Evolutionary conservation across 73 alveolate genomes (phyloP).

Genomic region (Durusdinium trenchii): DNA sequence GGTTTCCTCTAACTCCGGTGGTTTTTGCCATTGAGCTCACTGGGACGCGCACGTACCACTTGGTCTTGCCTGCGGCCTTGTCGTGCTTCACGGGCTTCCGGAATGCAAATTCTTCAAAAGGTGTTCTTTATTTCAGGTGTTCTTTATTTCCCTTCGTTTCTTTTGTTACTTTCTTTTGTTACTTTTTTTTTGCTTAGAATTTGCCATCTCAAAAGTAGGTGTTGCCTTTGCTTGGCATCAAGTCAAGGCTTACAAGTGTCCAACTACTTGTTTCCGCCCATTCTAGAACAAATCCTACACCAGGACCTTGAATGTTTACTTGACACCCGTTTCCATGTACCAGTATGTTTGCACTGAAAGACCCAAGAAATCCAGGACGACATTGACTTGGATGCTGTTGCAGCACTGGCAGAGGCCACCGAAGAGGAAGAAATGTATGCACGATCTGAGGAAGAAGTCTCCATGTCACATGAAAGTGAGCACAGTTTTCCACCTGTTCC

Average conservation of each 20-base stretch:
- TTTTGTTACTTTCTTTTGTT: too few relatives aligned
- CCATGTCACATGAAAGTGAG: not conserved
- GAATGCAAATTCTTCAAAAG: not conserved
- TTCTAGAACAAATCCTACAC: conserved; percentile 67
- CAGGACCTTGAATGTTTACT: not conserved
- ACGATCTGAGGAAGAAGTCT: not conserved
- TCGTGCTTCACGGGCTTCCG: conserved; percentile 36
- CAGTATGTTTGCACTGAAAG: too few relatives aligned
- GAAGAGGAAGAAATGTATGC: not conserved
- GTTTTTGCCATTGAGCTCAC: conserved; percentile 62
- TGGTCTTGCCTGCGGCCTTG: conserved; percentile 66
- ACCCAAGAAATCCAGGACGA: conserved; percentile 29
- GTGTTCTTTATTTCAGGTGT: too few relatives aligned
- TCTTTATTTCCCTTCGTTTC: too few relatives aligned
- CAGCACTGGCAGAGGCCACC: conserved; percentile 36
- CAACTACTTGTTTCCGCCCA: conserved; percentile 58
- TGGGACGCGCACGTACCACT: conserved; percentile 45
- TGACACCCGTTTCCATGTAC: not conserved
- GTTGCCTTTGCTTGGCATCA: not conserved
- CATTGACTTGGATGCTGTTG: conserved; percentile 85
- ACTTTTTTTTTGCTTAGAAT: not conserved
- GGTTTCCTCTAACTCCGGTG: conserved; percentile 89
- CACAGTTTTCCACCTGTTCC: not conserved
- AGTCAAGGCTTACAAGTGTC: conserved; percentile 23
- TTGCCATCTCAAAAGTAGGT: not conserved